These are phyloP conservation scores for Aspergillus novoparasiticus DNA, from an alignment of 2,329 filamentous ascomycete species.

Conservation along the genomic window DNA sequence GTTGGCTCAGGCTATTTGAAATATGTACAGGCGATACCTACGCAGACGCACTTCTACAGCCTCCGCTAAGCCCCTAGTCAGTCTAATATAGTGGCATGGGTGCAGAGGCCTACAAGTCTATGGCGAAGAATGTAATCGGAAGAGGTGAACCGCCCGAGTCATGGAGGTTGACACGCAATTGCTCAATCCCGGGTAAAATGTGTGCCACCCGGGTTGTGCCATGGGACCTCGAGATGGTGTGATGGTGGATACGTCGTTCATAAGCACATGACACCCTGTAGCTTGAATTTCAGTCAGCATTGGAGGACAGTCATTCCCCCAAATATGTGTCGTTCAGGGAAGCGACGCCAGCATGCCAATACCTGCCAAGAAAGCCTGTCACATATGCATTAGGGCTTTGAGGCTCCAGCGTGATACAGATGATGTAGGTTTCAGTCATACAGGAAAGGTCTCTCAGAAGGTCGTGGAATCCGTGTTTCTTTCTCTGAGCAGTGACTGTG, in stretches of 20 bases:
- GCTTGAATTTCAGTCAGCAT: background rate
- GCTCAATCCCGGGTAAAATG: background rate
- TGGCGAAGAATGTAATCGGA: background rate
- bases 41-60: too few relatives aligned
- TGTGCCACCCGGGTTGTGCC: background rate
- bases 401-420: background rate
- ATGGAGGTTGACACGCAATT: background rate
- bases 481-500: background rate
- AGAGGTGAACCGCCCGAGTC: background rate
- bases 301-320: background rate
- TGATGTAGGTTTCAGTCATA: background rate
- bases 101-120: background rate
- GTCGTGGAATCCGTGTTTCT: background rate
- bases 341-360: background rate
- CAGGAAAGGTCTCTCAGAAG: background rate
- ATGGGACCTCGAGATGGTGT: slow-evolving; percentile 6
- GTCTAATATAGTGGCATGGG: too few relatives aligned
- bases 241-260: background rate
- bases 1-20: too few relatives aligned
- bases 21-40: too few relatives aligned
- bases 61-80: too few relatives aligned
- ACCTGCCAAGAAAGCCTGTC: background rate
- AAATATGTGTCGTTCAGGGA: background rate
- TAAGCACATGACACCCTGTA: slow-evolving; percentile 1
- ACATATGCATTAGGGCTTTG: background rate